Evolutionary conservation across 2,329 filamentous ascomycete genomes (phyloP).

Genomic region (Beauveria pseudobassiana): DNA sequence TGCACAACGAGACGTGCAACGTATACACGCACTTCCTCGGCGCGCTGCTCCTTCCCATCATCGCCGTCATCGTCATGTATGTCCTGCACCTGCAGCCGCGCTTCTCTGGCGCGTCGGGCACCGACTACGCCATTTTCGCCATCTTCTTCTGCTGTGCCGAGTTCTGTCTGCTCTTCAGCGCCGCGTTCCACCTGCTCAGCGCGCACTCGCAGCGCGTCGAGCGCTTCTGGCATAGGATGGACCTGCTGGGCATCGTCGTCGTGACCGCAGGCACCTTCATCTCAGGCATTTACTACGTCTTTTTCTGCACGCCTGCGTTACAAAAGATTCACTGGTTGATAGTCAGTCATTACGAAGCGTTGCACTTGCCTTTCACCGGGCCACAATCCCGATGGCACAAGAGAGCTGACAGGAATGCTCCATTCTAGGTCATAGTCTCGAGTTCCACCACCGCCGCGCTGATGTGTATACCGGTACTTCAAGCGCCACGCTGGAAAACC

Average conservation of each 20-base stretch:
- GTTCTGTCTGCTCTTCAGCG: no score
- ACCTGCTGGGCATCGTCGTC: not conserved
- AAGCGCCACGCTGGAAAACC: no score
- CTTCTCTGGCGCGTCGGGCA: not conserved
- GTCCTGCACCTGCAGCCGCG: not conserved
- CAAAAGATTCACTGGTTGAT: not conserved
- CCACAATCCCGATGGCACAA: not conserved
- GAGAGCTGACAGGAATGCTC: not conserved
- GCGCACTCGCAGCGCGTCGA: not conserved
- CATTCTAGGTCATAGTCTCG: not conserved
- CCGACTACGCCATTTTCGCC: not conserved
- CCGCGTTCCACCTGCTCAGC: not conserved
- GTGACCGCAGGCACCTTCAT: not conserved
- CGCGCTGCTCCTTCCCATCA: conserved; percentile 11
- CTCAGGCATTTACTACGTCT: not conserved
- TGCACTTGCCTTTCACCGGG: not conserved
- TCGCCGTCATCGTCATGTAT: not conserved
- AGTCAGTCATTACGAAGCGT: not conserved
- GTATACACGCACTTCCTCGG: conserved; percentile 14
- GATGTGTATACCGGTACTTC: not conserved
- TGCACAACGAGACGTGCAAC: conserved; percentile 15
- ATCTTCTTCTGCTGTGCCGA: not conserved
- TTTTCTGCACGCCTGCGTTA: not conserved
- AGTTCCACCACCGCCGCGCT: not conserved
- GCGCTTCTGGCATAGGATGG: not conserved